Conservation (phyloP, 768 basidiomycete genomes). For the Phaeotremella skinneri region DNA sequence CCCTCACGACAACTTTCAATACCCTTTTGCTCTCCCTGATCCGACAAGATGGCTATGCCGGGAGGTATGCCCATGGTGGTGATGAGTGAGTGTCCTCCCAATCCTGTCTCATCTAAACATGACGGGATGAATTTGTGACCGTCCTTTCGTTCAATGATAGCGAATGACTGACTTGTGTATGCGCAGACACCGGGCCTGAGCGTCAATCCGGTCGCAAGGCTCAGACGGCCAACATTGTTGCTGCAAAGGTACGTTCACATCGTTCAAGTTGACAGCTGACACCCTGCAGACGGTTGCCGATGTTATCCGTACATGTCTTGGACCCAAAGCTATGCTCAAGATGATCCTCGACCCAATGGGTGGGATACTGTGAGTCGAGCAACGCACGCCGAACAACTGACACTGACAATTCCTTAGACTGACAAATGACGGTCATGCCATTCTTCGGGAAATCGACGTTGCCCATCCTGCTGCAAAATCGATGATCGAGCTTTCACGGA, state of each 20-base stretch:
- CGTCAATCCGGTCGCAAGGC: conserved; percentile 92
- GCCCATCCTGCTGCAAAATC: conserved; percentile 99
- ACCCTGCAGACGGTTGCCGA: conserved; percentile 84
- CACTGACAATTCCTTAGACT: conserved; percentile 57
- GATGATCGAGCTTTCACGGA: conserved; percentile 97
- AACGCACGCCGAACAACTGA: background rate
- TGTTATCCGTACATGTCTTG: conserved; percentile 94
- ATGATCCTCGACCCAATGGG: conserved; percentile 99
- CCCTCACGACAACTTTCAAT: no score
- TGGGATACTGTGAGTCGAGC: conserved; percentile 72
- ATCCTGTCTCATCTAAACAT: background rate
- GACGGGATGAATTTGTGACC: conserved; percentile 63
- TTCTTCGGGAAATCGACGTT: conserved; percentile 96
- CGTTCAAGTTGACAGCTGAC: no score
- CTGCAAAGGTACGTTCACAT: conserved; percentile 77
- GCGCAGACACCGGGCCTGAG: conserved; percentile 83
- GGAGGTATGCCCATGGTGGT: conserved; percentile 42
- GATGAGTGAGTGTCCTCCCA: conserved; percentile 45
- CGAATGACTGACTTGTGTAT: background rate
- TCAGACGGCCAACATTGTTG: conserved; percentile 93
- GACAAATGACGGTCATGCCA: conserved; percentile 99
- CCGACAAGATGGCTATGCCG: conserved; percentile 32
- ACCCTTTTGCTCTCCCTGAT: background rate
- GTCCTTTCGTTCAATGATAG: conserved; percentile 29
- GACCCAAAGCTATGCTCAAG: conserved; percentile 97